Base-by-base conservation (phyloP, 495 filamentous ascomycete species). In the Penicillium cinerascens region DNA sequence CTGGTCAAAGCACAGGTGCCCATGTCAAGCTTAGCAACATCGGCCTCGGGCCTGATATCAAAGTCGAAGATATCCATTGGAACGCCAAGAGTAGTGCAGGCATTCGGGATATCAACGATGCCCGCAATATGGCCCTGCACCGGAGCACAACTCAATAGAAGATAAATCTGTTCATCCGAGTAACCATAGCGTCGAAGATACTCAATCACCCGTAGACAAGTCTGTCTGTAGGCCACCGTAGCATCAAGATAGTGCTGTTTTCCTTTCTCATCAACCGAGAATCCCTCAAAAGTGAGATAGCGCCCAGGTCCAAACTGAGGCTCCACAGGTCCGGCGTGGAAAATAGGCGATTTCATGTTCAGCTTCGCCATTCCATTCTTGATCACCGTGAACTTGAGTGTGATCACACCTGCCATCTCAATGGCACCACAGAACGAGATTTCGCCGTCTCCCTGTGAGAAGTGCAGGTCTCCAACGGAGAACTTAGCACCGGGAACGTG, bases 1-100 rank as follows among this genome's bases (percentile, higher is more conserved):
- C 72, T 86, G 51, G 85, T 81, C 67, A 87, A 88, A 17, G 89
- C 89, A 67, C 90, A 95, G 38, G 61, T 71, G 0, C 89, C 89
- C 82, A 93, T 85, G 61, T 95, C 88, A 54, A 75, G 60, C 71
- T 78, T 80, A 64, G 83, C 76, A 21, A 76, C 82, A 11, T 78
- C 75, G 0, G 81, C 81, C 29, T 79, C 75, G 0, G 91, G 89
- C 47, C 83, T 81, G 54, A 96, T 91, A 67, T 96, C 91, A 66
- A 97, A 95, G 64, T 93, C 90, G 59, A 96, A 96, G 46, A 97
- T 96, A 74, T 97, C 92, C 77, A 95, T 91, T 11, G 92, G 92
- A 36, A 97, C 68, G 0, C 91, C 89, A 48, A 97, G 72, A 3
- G 92, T 96, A 23, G 91, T 95, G 65, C 92, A 97, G 0, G 91